Base-by-base conservation (phyloP, 2,329 filamentous ascomycete genomes). In the Passalora sequoiae region DNA sequence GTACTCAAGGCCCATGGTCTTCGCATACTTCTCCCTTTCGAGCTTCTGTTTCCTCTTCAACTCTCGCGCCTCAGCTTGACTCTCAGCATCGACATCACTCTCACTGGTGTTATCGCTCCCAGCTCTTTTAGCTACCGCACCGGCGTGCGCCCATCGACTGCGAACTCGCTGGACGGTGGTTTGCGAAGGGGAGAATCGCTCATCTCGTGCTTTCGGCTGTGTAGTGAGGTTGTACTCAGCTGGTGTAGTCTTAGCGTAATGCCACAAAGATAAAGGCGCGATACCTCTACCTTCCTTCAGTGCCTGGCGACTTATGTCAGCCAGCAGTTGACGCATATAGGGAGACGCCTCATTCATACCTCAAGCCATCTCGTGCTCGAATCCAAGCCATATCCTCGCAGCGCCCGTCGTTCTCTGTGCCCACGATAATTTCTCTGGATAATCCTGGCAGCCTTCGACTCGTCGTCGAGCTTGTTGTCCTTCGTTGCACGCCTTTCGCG, bases 1-100 rank as follows among this genome's bases (percentile, higher is more conserved):
- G 61, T 94, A 94, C 59, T 86, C 83, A 25, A 94, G 64, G 13
- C 87, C 86, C 85, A 94, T 91, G 63, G 80, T 83, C 62, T 83
- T 86, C 1, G 86, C 81, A 4, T 77, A 78, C 54, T 80, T 77
- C 47, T 80, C 78, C 25, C 81, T 73, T 55, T 77, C 72, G 0
- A 68, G 67, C 59, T 77, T 78, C 44, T 74, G 60, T 30, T 56
- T 55, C 22, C 60, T 54, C 25, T 64, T 56, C 42, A 65, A 52
- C 4, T 58, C 58, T 12, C 55, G 54, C 31, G 68, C 58, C 31
- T 66, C 62, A 9, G 59, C 53, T 12, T 53, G 57, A 49, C 62
- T 60, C 4, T 61, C 61, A 4, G 61, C 62, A 6, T 72, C 71
- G 0, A 54, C 45, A 33, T 53, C 51, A 19, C 37, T 38, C 16